Conservation (phyloP, 2,329 filamentous ascomycete genomes). For the Aspergillus felis region DNA sequence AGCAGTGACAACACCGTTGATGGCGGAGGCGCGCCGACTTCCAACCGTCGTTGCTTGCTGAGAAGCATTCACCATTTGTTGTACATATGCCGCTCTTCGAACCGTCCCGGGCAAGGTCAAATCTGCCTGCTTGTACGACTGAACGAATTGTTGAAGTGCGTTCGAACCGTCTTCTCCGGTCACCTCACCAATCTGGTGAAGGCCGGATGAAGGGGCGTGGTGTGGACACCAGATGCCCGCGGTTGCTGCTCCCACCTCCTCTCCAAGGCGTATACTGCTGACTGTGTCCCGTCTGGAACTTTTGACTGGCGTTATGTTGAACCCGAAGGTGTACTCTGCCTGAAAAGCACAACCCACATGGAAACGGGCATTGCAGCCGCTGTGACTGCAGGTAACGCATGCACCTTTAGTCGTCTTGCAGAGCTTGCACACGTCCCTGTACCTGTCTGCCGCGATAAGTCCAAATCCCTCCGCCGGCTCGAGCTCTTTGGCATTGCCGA, state of each 20-base stretch:
- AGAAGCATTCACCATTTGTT: conserved; percentile 36
- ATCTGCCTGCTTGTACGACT: conserved; percentile 93
- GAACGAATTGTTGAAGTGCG: conserved; percentile 80
- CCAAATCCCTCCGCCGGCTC: conserved; percentile 88
- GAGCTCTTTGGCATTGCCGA: conserved; percentile 76
- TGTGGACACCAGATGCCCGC: conserved; percentile 89
- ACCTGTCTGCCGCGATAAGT: conserved; percentile 68
- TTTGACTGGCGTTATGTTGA: conserved; percentile 88
- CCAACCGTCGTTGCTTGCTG: conserved; percentile 28
- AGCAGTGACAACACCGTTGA: conserved; percentile 32
- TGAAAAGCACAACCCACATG: conserved; percentile 91
- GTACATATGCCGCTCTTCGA: conserved; percentile 75
- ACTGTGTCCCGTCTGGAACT: conserved; percentile 77
- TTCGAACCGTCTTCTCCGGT: conserved; percentile 69
- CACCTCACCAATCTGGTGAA: conserved; percentile 75
- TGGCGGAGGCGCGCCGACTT: conserved; percentile 56
- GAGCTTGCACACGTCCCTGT: conserved; percentile 74
- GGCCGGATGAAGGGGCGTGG: conserved; percentile 67
- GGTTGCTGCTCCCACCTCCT: conserved; percentile 77
- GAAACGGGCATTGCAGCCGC: conserved; percentile 52
- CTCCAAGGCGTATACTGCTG: conserved; percentile 73
- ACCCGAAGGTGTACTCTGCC: conserved; percentile 76
- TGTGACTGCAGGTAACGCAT: conserved; percentile 73
- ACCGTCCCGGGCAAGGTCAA: conserved; percentile 85
- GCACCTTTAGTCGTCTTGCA: conserved; percentile 75